These are phyloP conservation scores for Pichia sp. DNA, from an alignment of 1,139 yeast species.

Conservation along the genomic window DNA sequence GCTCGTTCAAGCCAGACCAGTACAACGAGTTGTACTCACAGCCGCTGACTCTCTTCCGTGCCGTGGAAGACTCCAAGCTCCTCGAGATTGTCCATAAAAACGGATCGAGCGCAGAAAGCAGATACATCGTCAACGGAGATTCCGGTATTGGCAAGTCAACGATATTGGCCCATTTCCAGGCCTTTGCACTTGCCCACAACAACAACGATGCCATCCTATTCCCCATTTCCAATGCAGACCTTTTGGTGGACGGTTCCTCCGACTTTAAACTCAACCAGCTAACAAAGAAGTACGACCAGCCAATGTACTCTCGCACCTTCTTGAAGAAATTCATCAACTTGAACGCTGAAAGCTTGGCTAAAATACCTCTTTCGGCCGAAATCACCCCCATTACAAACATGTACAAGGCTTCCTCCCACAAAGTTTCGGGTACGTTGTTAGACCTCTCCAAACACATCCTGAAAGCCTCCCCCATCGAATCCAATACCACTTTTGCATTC, in stretches of 20 bases:
- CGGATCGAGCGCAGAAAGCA: slow-evolving; percentile 40
- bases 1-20: slow-evolving; percentile 61
- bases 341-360: slow-evolving; percentile 48
- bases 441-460: slow-evolving; percentile 35
- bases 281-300: slow-evolving; percentile 61
- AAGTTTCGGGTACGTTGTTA: slow-evolving; percentile 33
- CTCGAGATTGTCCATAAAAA: slow-evolving; percentile 30
- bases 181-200: slow-evolving; percentile 38
- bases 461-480: slow-evolving; percentile 15
- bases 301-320: slow-evolving; percentile 68
- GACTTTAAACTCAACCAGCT: slow-evolving; percentile 59
- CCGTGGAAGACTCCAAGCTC: slow-evolving; percentile 33
- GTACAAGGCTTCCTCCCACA: slow-evolving; percentile 12
- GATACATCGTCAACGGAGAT: slow-evolving; percentile 61
- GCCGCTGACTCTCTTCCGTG: slow-evolving; percentile 54
- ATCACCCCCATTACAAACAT: slow-evolving; percentile 12
- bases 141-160: slow-evolving; percentile 81
- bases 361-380: slow-evolving; percentile 48
- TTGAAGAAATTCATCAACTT: slow-evolving; percentile 53
- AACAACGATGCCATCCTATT: slow-evolving; percentile 44
- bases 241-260: slow-evolving; percentile 63
- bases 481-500: slow-evolving; percentile 36
- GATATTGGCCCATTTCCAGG: slow-evolving; percentile 65
- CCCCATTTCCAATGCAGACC: slow-evolving; percentile 62
- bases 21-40: slow-evolving; percentile 56